Evolutionary conservation across 164 flowering plant genomes (phyloP).

Genomic region (Akebia trifoliata): DNA sequence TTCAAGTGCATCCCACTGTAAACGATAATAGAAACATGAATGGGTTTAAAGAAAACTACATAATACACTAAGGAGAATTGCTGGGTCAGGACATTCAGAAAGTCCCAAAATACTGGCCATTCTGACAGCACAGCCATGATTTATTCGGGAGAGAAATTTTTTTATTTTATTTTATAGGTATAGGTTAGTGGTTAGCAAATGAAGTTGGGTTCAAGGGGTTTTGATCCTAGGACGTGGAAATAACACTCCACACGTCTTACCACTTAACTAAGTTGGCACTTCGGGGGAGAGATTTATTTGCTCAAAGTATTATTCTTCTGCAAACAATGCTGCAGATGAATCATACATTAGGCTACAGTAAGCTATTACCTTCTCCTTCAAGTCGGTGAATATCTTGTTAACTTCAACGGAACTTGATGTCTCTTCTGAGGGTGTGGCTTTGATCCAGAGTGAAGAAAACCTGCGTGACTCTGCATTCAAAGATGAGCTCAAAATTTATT

Average conservation of each 20-base stretch:
- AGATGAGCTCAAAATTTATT: background rate
- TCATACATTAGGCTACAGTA: background rate
- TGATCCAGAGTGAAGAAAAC: constrained; percentile 37
- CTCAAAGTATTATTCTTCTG: background rate
- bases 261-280: too few relatives aligned
- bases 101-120: background rate
- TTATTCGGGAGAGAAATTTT: too few relatives aligned
- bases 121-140: too few relatives aligned
- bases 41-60: constrained; percentile 3
- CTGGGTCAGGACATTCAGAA: background rate
- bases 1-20: constrained; percentile 90
- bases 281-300: too few relatives aligned
- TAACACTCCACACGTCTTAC: too few relatives aligned
- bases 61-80: background rate
- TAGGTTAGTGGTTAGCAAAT: too few relatives aligned
- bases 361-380: constrained; percentile 70
- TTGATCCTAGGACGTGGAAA: too few relatives aligned
- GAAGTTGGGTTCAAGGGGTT: too few relatives aligned
- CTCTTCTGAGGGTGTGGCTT: constrained; percentile 70
- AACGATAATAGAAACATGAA: constrained; percentile 1
- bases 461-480: constrained; percentile 41
- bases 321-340: background rate
- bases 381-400: constrained; percentile 58
- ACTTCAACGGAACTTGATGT: constrained; percentile 47
- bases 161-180: too few relatives aligned